phyloP scores from a whole-genome alignment of 306 rosid species.

The Herpetospermum pedunculosum region DNA sequence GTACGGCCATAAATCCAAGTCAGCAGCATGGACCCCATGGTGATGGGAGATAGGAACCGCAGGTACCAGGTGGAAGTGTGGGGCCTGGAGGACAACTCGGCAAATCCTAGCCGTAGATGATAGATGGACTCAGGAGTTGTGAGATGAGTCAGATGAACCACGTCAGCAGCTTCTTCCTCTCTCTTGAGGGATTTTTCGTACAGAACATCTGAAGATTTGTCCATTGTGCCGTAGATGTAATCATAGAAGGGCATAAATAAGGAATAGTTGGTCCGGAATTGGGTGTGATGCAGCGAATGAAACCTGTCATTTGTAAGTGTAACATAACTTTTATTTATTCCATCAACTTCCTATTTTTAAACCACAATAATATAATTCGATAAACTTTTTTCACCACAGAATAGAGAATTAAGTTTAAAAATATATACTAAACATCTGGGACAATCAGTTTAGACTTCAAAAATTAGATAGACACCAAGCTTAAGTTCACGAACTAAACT shows the following conservation, averaged over 20 bases:
- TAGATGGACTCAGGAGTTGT: conserved; percentile 26
- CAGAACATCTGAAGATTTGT: conserved; percentile 11
- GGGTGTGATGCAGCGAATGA: conserved; percentile 34
- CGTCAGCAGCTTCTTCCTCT: conserved; percentile 21
- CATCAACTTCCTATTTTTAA: not conserved
- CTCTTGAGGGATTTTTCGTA: conserved; percentile 13
- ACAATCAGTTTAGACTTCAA: no score
- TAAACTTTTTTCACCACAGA: not conserved
- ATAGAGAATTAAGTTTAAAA: not conserved
- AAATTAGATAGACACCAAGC: no score
- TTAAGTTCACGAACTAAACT: no score
- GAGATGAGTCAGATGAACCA: conserved; percentile 27
- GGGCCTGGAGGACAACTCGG: conserved; percentile 24
- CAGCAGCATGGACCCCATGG: conserved; percentile 16
- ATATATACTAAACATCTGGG: no score
- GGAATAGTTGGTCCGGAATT: conserved; percentile 32
- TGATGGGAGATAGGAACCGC: conserved; percentile 26
- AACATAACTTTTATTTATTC: not conserved
- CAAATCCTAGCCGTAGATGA: conserved; percentile 23
- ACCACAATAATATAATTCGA: no score
- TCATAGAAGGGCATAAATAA: conserved; percentile 30
- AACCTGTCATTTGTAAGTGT: conserved; percentile 4
- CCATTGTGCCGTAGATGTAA: conserved; percentile 22
- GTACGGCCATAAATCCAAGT: conserved; percentile 15
- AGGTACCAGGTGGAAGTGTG: conserved; percentile 19